phyloP scores from a whole-genome alignment of 805 yeast species.

The Komagataella pastoris region DNA sequence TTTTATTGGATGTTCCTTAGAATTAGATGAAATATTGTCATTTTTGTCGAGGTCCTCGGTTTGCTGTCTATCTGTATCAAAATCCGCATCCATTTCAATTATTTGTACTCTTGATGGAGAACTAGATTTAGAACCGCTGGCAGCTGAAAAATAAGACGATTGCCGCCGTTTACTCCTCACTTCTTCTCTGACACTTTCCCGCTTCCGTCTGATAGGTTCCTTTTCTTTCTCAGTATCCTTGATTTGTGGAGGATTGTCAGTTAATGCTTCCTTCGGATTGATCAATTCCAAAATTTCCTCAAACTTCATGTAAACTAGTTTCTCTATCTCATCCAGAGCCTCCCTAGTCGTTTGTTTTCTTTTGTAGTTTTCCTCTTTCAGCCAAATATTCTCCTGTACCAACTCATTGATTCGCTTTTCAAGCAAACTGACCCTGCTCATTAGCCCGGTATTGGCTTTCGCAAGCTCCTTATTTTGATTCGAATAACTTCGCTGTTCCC shows the following conservation, averaged over 20 bases:
- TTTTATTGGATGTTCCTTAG: constrained; percentile 9
- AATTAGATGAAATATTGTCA: constrained; percentile 12
- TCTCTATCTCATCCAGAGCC: constrained; percentile 27
- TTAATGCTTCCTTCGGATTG: background rate
- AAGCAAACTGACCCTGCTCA: constrained; percentile 35
- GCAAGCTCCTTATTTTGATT: constrained; percentile 50
- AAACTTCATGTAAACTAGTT: constrained; percentile 24
- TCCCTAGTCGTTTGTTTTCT: constrained; percentile 6
- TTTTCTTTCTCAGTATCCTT: background rate
- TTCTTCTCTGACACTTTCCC: background rate
- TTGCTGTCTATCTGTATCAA: background rate
- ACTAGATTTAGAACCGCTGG: background rate
- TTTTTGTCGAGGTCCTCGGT: constrained; percentile 7
- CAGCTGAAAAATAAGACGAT: background rate
- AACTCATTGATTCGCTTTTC: constrained; percentile 37
- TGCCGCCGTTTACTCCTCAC: background rate
- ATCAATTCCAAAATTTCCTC: constrained; percentile 22
- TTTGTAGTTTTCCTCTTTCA: constrained; percentile 21
- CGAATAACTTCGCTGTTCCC: constrained; percentile 14
- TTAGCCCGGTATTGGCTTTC: constrained; percentile 38
- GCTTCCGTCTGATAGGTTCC: background rate
- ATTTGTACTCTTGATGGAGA: background rate
- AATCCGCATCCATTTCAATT: background rate
- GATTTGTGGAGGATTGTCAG: background rate
- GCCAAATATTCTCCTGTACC: constrained; percentile 32